Conservation (phyloP, 352 stramenopile species). For the Globisporangium perplexum region DNA sequence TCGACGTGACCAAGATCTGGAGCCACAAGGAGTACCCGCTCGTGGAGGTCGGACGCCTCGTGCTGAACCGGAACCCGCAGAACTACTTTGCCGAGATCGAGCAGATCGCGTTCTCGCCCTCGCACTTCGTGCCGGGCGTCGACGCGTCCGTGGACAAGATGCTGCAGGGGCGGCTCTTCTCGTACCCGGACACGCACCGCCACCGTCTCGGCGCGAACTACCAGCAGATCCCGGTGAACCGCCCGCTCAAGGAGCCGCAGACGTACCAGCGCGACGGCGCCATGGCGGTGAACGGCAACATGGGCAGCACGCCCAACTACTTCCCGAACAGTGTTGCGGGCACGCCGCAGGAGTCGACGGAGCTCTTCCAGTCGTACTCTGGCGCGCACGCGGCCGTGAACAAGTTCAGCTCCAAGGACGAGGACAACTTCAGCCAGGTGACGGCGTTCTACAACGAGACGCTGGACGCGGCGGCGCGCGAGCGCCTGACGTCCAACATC, state of each 20-base stretch:
- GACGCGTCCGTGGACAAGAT: slow-evolving; percentile 87
- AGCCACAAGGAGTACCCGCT: slow-evolving; percentile 83
- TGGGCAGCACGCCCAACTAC: slow-evolving; percentile 69
- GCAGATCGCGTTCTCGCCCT: slow-evolving; percentile 90
- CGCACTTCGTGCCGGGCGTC: slow-evolving; percentile 90
- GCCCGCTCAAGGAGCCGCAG: slow-evolving; percentile 52
- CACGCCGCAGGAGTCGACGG: slow-evolving; percentile 24
- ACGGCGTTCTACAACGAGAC: slow-evolving; percentile 82
- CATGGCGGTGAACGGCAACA: slow-evolving; percentile 80
- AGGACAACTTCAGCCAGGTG: slow-evolving; percentile 89
- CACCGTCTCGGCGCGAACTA: slow-evolving; percentile 89
- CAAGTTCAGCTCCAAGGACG: slow-evolving; percentile 76
- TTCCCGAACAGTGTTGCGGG: slow-evolving; percentile 85
- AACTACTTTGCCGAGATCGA: slow-evolving; percentile 95
- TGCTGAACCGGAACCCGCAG: slow-evolving; percentile 89
- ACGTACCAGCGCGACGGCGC: slow-evolving; percentile 84
- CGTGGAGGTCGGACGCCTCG: slow-evolving; percentile 79
- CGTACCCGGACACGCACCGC: slow-evolving; percentile 85
- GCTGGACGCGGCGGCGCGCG: slow-evolving; percentile 53
- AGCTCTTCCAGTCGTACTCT: slow-evolving; percentile 24
- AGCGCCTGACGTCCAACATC: slow-evolving; percentile 87
- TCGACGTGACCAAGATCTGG: slow-evolving; percentile 94
- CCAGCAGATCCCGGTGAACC: slow-evolving; percentile 87
- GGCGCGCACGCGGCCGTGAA: slow-evolving; percentile 32
- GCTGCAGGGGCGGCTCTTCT: slow-evolving; percentile 87